Evolutionary conservation across 1,139 yeast species (phyloP), one percentile per base, ranked within the genome.

Genomic region (Suhomyces taliae): DNA sequence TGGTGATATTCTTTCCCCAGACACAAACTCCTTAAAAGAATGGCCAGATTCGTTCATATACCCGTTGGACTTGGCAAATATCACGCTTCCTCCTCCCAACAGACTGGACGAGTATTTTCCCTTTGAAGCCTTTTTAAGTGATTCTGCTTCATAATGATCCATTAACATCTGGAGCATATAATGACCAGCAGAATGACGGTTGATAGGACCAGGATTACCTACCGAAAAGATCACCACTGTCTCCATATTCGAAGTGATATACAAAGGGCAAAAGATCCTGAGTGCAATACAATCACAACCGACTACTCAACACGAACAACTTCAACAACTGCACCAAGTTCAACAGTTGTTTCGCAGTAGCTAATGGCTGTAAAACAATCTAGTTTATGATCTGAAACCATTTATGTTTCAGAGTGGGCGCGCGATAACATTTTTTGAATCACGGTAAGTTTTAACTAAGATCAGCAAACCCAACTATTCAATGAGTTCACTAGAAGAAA

Each of bases 101-200:
- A 54, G 45, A 6, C 69, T 58, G 14, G 55, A 40, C 11, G 74
- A 67, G 51, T 68, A 72, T 19, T 48, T 36, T 24, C 51, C 59
- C 46, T 41, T 54, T 29, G 48, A 46, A 4, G 53, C 54, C 14
- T 60, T 54, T 31, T 52, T 52, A 12, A 61, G 51, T 19, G 67
- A 69, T 32, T 59, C 56, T 27, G 67, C 67, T 1, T 61, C 65
- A 41, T 61, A 62, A 27, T 58, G 59, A 1, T 59, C 57, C 44
- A 67, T 58, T 7, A 72, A 47, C 27, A 60, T 54, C 39, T 64
- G 62, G n/a, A 74, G 61, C 39, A 64, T 66, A 43, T 59, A 54
- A 50, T 74, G 78, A 7, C 79, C 79, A 2, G 65, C 60, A 0
- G 78, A 73, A 47, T 74, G 79, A 11, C 79, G 58, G 27, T 59